These are phyloP conservation scores for Lepraria neglecta DNA, from an alignment of 495 filamentous ascomycete species.

Conservation along the genomic window DNA sequence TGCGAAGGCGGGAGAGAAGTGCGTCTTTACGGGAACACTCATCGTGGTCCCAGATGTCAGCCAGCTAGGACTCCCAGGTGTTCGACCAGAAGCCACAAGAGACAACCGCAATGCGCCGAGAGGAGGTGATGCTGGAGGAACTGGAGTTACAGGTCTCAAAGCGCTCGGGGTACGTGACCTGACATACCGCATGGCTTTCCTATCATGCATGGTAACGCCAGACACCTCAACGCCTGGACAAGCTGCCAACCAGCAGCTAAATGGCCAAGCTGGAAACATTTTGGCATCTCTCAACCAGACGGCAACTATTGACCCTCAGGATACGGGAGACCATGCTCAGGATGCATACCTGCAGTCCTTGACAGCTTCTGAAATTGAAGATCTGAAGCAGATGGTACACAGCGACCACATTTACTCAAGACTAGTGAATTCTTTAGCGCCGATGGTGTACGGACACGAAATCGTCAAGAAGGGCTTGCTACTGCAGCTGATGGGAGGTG, in stretches of 20 bases:
- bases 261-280: constrained; percentile 69
- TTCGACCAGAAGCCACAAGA: constrained; percentile 75
- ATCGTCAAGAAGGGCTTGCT: constrained; percentile 97
- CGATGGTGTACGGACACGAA: constrained; percentile 94
- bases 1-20: constrained; percentile 95
- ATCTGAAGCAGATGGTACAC: constrained; percentile 87
- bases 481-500: constrained; percentile 86
- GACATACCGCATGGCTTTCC: constrained; percentile 94
- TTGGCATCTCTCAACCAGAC: constrained; percentile 73
- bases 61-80: constrained; percentile 84
- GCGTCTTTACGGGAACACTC: constrained; percentile 90
- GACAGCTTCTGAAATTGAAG: constrained; percentile 77
- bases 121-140: constrained; percentile 70
- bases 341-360: constrained; percentile 79
- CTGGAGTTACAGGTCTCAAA: constrained; percentile 82
- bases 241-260: constrained; percentile 57
- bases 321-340: constrained; percentile 76
- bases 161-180: constrained; percentile 89
- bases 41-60: constrained; percentile 98
- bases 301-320: constrained; percentile 52
- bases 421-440: constrained; percentile 91
- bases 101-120: constrained; percentile 69
- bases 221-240: constrained; percentile 75
- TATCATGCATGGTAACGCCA: constrained; percentile 93
- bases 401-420: constrained; percentile 89